Base-by-base conservation (phyloP, 1,284 basidiomycete species). In the Chalciporus sp. region DNA sequence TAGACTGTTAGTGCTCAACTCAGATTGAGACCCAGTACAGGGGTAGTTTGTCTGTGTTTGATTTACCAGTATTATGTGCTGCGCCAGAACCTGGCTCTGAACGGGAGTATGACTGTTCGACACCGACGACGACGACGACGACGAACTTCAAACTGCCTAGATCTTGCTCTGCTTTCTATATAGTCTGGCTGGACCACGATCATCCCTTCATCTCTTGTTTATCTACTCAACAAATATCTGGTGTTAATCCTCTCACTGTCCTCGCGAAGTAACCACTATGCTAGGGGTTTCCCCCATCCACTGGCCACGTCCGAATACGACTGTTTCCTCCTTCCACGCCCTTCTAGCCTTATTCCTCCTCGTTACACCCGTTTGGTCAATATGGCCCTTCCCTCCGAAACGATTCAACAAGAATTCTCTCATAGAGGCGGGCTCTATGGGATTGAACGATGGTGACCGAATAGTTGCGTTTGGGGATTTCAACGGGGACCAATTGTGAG, bases 381-480 rank as follows among this genome's bases (percentile, higher is more conserved):
- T 86, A 62, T 94, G 92, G 92, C 91, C 93, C 1, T 94, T 94
- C 72, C 78, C 86, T 47, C 80, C 85, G 20, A 91, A 95, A 69
- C 80, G 92, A 41, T 97, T 95, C 76, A 86, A 82, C n/a, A 84
- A 88, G 50, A 95, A 96, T 64, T 83, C 89, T 0, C 79, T 98
- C 44, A 78, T 97, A 56, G 78, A 85, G 59, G 88, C 94, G 1
- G 95, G 94, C 2, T 73, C 84, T 0, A 78, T 97, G 62, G 95
- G 95, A 1, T 74, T 99, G 17, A 79, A 80, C 37, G 76, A 77
- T n/a, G 80, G 84, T 39, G 85, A 83, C 20, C 82, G 90, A 52
- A 81, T 97, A 27, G 81, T 92, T 46, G 95, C 95, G 2, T 90
- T 95, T 65, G 96, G 94, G 28, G 96, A 99, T 74, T 95, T 94